Conservation (phyloP, 768 basidiomycete genomes). For the Podaxis sp. region DNA sequence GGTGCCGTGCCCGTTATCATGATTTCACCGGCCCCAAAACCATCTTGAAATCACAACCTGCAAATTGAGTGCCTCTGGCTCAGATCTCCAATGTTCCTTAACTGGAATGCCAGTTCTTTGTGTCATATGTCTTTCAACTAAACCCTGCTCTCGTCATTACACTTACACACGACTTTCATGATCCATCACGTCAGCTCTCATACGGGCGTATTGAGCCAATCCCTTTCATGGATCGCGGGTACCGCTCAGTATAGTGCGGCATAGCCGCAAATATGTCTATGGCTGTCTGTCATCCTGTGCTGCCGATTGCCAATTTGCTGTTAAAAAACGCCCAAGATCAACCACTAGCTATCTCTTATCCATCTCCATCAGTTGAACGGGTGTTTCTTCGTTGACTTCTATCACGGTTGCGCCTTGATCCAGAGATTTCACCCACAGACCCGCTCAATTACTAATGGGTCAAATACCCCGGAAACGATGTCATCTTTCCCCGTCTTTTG, state of each 20-base stretch:
- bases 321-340: not conserved
- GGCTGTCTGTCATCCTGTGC: not conserved
- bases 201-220: constrained; percentile 16
- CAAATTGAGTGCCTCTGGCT: not conserved
- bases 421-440: not conserved
- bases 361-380: constrained; percentile 5
- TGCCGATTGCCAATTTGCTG: not conserved
- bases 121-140: not conserved
- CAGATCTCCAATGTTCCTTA: not conserved
- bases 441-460: not conserved
- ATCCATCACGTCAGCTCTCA: constrained; percentile 18
- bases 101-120: not conserved
- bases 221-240: too few species aligned
- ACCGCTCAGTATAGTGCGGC: not conserved
- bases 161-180: constrained; percentile 13
- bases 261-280: not conserved
- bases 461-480: not conserved
- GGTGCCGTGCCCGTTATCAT: not conserved
- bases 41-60: not conserved
- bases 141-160: not conserved
- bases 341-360: constrained; percentile 6
- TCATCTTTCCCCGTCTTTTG: not conserved
- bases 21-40: not conserved
- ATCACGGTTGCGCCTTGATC: not conserved
- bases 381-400: not conserved